phyloP scores from a whole-genome alignment of 371 early-diverging fungal genomes.

The Quaeritorhiza haematococci region DNA sequence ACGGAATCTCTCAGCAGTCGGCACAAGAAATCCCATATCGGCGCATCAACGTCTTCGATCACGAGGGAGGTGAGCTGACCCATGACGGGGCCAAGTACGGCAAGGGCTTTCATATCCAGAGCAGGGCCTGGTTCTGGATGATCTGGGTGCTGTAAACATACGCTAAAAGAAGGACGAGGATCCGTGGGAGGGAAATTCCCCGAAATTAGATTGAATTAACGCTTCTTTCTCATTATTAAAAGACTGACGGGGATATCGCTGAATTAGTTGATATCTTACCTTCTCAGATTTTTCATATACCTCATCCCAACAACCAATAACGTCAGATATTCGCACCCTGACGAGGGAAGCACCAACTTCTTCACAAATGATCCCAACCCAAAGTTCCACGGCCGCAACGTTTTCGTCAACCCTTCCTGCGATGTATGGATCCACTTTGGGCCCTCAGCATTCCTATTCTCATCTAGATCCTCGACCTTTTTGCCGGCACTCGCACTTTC shows the following conservation, averaged over 20 bases:
- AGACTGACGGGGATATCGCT: not conserved
- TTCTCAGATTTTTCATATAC: no score
- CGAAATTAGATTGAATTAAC: conserved; percentile 4
- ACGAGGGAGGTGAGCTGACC: conserved; percentile 9
- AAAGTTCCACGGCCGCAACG: not conserved
- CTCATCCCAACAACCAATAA: no score
- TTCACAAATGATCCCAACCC: conserved; percentile 17
- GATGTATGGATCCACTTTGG: not conserved
- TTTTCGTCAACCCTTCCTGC: not conserved
- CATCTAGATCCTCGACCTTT: not conserved
- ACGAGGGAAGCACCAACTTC: conserved; percentile 14
- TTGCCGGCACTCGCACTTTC: no score
- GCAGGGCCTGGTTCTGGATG: conserved; percentile 21
- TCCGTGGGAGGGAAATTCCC: not conserved
- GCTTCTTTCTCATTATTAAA: conserved; percentile 11
- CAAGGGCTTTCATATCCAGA: conserved; percentile 8
- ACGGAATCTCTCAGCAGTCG: conserved; percentile 15
- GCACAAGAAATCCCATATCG: conserved; percentile 29
- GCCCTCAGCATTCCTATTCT: not conserved
- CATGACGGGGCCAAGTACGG: conserved; percentile 19
- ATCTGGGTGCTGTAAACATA: conserved; percentile 15
- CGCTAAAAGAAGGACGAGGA: not conserved
- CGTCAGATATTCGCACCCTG: no score
- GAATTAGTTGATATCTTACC: not conserved
- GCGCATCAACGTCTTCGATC: conserved; percentile 33